These are phyloP conservation scores for Novymonas esmeraldas DNA, from an alignment of 208 protist genomes.

Conservation along the genomic window DNA sequence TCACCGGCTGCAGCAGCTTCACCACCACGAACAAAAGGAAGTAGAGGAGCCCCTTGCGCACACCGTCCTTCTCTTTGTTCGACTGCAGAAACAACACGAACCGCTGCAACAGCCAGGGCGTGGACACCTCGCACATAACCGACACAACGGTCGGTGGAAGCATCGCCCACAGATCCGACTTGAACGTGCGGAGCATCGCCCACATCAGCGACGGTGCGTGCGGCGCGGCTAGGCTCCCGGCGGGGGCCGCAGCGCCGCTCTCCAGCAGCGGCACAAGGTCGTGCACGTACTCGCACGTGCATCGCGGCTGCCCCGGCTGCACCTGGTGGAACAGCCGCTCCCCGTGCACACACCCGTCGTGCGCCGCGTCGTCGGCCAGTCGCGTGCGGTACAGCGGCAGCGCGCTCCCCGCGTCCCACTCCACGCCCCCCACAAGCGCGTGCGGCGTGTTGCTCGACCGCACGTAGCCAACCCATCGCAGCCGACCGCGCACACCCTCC, in stretches of 20 bases:
- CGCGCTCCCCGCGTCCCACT: slow-evolving; percentile 46
- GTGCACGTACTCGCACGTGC: slow-evolving; percentile 50
- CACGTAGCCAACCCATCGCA: slow-evolving; percentile 66
- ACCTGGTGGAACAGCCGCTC: slow-evolving; percentile 64
- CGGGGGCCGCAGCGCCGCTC: not conserved
- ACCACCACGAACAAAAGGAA: slow-evolving; percentile 14
- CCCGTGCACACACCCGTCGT: slow-evolving; percentile 51
- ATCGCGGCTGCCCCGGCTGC: slow-evolving; percentile 14
- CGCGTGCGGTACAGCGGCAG: slow-evolving; percentile 15
- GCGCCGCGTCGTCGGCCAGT: slow-evolving; percentile 1
- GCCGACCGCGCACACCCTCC: slow-evolving; percentile 31
- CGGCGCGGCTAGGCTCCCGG: not conserved
- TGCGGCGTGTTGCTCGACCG: slow-evolving; percentile 39
- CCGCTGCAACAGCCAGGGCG: slow-evolving; percentile 63
- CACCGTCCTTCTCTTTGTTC: slow-evolving; percentile 8
- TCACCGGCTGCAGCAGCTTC: slow-evolving; percentile 43
- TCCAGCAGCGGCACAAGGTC: slow-evolving; percentile 26
- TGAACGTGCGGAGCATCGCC: slow-evolving; percentile 43
- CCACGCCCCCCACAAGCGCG: slow-evolving; percentile 56
- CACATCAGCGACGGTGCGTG: slow-evolving; percentile 35
- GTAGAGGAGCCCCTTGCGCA: slow-evolving; percentile 32
- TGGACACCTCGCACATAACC: slow-evolving; percentile 47
- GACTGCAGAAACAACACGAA: slow-evolving; percentile 48
- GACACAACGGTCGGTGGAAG: slow-evolving; percentile 43
- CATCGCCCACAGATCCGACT: slow-evolving; percentile 23